Evolutionary conservation across 2,329 filamentous ascomycete genomes (phyloP), one percentile per base, ranked within the genome.

Genomic region (Penicillium sp.): DNA sequence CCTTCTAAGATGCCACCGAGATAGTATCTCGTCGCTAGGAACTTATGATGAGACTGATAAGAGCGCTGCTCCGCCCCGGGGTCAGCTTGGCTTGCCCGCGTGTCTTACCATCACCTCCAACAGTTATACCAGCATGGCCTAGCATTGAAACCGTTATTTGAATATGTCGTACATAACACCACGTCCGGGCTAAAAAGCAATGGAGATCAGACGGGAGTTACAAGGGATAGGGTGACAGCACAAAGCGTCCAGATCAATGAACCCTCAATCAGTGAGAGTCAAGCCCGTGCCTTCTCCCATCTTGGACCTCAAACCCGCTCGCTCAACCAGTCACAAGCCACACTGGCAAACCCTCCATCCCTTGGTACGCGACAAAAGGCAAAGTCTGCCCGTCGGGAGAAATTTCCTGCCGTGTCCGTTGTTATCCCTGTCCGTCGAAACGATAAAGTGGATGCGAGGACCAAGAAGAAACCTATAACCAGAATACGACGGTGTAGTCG

Each of bases 321-420:
- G 1, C 5, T 39, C 7, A 22, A 20, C n/a, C 18, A 22, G 11
- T 20, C 9, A 5, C 4, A 39, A 39, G 37, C 18, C 18, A 20
- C 18, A 2, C 18, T 22, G 9, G 18, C 18, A 8, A 20, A 22
- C n/a, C 11, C 26, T 5, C 48, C 1, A 13, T 48, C 31, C 42
- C 43, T 48, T 26, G 26, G 35, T 56, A 26, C 37, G 14, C 37
- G 49, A 44, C 22, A 1, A 57, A 49, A 34, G 1, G 38, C 43
- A 44, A 16, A 53, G 4, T 53, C 44, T 9, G 35, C 20, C 35
- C 34, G 26, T 18, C 22, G 5, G 38, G 32, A 26, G 20, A 13
- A 18, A 53, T 57, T 44, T 3, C 54, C 49, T 31, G 2, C 54
- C 10, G 38, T 57, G 44, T 52, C 48, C 18, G 49, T 57, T 2